phyloP scores from a whole-genome alignment of 2,329 filamentous ascomycete species.

The Penicillium paneum region DNA sequence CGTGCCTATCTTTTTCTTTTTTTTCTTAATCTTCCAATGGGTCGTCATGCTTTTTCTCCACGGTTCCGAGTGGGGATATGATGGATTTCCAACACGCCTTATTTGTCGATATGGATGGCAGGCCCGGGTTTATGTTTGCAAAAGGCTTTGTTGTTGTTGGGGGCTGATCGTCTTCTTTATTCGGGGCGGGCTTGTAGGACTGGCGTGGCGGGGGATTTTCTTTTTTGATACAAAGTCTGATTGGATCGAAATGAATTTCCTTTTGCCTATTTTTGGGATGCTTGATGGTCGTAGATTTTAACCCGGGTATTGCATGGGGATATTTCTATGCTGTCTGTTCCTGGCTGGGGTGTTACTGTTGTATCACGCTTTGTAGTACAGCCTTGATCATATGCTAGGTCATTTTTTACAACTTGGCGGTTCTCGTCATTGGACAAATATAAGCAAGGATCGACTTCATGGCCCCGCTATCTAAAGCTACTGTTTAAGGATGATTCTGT shows the following conservation, averaged over 20 bases:
- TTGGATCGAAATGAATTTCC: constrained; percentile 28
- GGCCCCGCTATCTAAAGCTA: constrained; percentile 1
- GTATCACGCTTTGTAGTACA: background rate
- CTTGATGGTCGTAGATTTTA: background rate
- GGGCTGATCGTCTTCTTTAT: constrained; percentile 11
- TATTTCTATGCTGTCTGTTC: constrained; percentile 6
- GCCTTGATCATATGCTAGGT: background rate
- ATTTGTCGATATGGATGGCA: background rate
- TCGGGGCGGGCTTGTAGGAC: constrained; percentile 11
- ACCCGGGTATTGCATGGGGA: background rate
- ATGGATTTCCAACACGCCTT: background rate
- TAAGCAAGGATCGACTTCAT: background rate
- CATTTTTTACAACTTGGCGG: background rate
- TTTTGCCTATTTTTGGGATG: constrained; percentile 8
- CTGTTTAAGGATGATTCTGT: background rate
- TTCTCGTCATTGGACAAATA: background rate
- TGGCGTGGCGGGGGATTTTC: constrained; percentile 18
- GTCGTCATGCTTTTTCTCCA: background rate
- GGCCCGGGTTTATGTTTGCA: constrained; percentile 9
- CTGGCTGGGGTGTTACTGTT: background rate
- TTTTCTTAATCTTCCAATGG: constrained; percentile 5
- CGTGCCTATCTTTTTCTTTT: background rate
- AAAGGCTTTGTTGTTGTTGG: constrained; percentile 1
- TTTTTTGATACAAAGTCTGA: constrained; percentile 26
- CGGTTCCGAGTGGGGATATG: constrained; percentile 7